Evolutionary conservation across 169 alveolate genomes (phyloP).

Genomic region (Cryptosporidium sp.): DNA sequence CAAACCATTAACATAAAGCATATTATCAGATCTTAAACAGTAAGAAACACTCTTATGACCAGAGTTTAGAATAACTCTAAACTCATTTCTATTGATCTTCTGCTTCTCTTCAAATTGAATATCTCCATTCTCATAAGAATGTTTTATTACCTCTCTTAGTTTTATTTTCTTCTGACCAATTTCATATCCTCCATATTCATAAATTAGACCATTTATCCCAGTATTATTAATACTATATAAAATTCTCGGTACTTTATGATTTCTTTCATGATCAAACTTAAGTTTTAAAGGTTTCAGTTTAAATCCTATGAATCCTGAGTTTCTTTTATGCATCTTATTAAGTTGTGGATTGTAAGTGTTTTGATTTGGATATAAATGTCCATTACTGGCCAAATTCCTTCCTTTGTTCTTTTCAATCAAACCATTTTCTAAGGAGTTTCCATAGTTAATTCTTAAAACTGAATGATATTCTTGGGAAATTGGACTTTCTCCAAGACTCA

Average conservation of each 20-base stretch:
- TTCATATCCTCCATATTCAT: slow-evolving; percentile 63
- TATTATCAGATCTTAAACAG: slow-evolving; percentile 8
- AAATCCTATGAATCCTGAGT: slow-evolving; percentile 51
- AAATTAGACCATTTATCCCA: slow-evolving; percentile 24
- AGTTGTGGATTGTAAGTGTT: background rate
- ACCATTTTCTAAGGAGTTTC: slow-evolving; percentile 32
- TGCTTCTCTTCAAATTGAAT: background rate
- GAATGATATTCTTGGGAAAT: slow-evolving; percentile 24
- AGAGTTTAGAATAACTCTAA: background rate
- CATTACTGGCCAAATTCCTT: background rate
- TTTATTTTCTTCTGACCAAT: background rate
- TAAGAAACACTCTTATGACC: background rate
- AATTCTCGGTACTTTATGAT: slow-evolving; percentile 42
- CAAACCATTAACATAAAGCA: slow-evolving; percentile 44
- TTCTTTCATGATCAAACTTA: background rate
- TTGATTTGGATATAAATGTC: background rate
- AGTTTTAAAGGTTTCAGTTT: slow-evolving; percentile 22
- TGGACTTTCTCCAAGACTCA: slow-evolving; percentile 13
- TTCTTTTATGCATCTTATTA: background rate
- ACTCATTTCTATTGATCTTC: background rate
- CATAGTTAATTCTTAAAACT: slow-evolving; percentile 51
- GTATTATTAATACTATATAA: slow-evolving; percentile 27
- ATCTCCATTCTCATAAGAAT: background rate
- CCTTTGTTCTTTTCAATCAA: slow-evolving; percentile 8
- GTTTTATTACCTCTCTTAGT: slow-evolving; percentile 16